Evolutionary conservation across 1,284 basidiomycete species (phyloP).

Genomic region (Schizophyllum amplum): DNA sequence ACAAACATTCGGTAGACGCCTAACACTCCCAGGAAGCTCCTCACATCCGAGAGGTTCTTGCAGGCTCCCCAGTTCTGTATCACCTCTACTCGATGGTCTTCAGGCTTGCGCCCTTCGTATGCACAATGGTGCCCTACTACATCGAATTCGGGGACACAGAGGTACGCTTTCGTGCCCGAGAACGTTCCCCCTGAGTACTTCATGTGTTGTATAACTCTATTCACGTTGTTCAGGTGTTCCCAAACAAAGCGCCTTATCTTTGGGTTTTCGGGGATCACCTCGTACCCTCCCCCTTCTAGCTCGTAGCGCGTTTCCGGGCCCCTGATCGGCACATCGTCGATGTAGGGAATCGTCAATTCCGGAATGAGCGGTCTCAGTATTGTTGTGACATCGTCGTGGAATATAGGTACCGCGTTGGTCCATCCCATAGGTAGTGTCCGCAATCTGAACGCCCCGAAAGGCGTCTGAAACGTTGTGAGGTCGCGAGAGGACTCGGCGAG

Average conservation of each 20-base stretch:
- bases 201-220: constrained; percentile 20
- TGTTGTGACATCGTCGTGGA: constrained; percentile 19
- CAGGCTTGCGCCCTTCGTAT: constrained; percentile 18
- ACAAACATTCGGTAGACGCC: constrained; percentile 22
- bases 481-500: constrained; percentile 12
- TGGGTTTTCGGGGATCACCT: constrained; percentile 17
- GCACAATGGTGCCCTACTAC: constrained; percentile 22
- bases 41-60: constrained; percentile 16
- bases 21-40: constrained; percentile 21
- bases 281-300: constrained; percentile 11
- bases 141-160: constrained; percentile 13
- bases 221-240: constrained; percentile 19
- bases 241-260: constrained; percentile 21
- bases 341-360: constrained; percentile 14
- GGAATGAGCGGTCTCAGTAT: constrained; percentile 21
- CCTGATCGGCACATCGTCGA: constrained; percentile 18
- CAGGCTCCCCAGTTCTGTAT: constrained; percentile 20
- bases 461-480: constrained; percentile 18
- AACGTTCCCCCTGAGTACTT: constrained; percentile 20
- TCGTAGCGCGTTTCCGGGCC: constrained; percentile 17
- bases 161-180: constrained; percentile 17
- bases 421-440: constrained; percentile 22
- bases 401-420: constrained; percentile 22
- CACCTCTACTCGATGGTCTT: constrained; percentile 13
- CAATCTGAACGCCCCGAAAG: too few species aligned